Percentiles rank a stretch among this genome's conserved stretches.
These are phyloP conservation scores for Selaginella tamariscina DNA, from an alignment of 75 land plant species.

Conservation along the genomic window DNA sequence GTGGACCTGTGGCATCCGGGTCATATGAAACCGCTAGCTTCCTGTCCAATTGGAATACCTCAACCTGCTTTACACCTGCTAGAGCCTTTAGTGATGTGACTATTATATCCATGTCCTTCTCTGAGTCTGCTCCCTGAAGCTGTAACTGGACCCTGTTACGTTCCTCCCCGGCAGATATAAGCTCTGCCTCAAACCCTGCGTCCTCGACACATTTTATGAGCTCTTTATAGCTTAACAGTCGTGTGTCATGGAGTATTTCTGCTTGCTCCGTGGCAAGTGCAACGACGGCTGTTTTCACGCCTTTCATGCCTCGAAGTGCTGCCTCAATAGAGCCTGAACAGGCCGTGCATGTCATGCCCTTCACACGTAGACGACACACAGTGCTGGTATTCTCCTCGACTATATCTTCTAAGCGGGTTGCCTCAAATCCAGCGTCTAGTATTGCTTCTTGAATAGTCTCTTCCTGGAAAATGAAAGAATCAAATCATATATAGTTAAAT, in stretches of 20 bases:
- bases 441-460: conserved; percentile 58
- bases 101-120: conserved; percentile 30
- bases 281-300: conserved; percentile 73
- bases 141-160: conserved; percentile 52
- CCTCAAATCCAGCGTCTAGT: conserved; percentile 57
- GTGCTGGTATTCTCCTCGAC: conserved; percentile 33
- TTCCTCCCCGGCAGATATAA: conserved; percentile 58
- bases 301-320: conserved; percentile 41
- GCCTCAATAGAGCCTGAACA: conserved; percentile 70
- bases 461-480: conserved; percentile 32
- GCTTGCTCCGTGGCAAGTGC: conserved; percentile 88
- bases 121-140: conserved; percentile 43
- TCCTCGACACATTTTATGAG: conserved; percentile 45
- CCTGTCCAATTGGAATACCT: conserved; percentile 32
- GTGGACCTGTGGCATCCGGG: conserved; percentile 73
- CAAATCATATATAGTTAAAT: no score
- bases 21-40: conserved; percentile 55
- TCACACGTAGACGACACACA: conserved; percentile 59
- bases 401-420: conserved; percentile 33
- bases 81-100: conserved; percentile 37
- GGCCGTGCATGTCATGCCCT: conserved; percentile 90
- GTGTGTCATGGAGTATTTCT: conserved; percentile 65
- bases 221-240: conserved; percentile 25
- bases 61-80: conserved; percentile 60
- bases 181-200: conserved; percentile 74